phyloP scores from a whole-genome alignment of 495 filamentous ascomycete species.

The Daldinia decipiens region DNA sequence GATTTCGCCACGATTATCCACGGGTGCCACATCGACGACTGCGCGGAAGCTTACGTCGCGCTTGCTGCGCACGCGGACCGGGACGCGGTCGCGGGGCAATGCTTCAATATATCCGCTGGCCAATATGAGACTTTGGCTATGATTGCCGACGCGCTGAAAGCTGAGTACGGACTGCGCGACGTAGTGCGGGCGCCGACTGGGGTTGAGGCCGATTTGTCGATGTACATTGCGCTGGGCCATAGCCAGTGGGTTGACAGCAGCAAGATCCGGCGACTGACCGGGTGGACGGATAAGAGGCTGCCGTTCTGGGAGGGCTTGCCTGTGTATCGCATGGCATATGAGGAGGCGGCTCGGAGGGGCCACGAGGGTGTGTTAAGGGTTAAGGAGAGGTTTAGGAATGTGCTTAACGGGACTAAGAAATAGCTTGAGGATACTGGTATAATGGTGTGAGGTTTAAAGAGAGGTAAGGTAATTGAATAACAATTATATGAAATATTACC shows the following conservation, averaged over 20 bases:
- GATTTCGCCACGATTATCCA: conserved; percentile 53
- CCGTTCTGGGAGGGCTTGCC: conserved; percentile 51
- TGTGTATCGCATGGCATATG: conserved; percentile 53
- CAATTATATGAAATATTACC: too few relatives aligned
- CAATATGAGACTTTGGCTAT: conserved; percentile 54
- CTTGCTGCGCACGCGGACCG: conserved; percentile 48
- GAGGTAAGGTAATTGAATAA: not conserved
- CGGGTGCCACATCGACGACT: conserved; percentile 57
- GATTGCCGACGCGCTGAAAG: conserved; percentile 47
- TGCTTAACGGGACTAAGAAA: not conserved
- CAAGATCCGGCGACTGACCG: conserved; percentile 53
- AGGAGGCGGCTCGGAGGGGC: conserved; percentile 46
- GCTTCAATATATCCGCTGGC: conserved; percentile 54
- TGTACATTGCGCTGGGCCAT: conserved; percentile 46
- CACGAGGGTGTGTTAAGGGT: conserved; percentile 38
- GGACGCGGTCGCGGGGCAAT: conserved; percentile 44
- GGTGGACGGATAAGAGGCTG: conserved; percentile 53
- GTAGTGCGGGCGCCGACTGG: conserved; percentile 17
- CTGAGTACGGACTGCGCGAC: conserved; percentile 51
- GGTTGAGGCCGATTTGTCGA: conserved; percentile 3
- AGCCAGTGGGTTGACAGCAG: conserved; percentile 55
- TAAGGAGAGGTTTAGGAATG: conserved; percentile 23
- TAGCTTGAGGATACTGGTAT: not conserved
- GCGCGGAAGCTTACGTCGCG: conserved; percentile 55
- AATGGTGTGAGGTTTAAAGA: not conserved